Conservation (phyloP, 305 asterid genomes). For the Fraxinus angustifolia region DNA sequence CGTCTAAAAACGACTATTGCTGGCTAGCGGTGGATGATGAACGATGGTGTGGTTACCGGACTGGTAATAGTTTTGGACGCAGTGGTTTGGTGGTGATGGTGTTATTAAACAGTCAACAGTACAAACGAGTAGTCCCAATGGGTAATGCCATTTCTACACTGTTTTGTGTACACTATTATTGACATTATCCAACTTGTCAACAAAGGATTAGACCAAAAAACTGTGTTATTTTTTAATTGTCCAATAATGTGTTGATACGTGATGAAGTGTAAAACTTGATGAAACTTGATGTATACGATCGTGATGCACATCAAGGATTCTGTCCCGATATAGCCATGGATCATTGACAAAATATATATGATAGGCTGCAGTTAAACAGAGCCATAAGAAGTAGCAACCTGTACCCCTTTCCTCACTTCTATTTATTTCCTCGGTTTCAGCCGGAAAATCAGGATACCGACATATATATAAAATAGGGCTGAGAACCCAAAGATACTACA, state of each 20-base stretch:
- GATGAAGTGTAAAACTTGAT: neutral
- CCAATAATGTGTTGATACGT: neutral
- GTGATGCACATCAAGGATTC: neutral
- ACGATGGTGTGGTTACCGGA: too few species aligned
- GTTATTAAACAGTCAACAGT: too few species aligned
- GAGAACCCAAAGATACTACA: neutral
- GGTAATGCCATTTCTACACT: too few species aligned
- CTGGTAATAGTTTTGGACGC: too few species aligned
- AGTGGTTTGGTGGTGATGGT: too few species aligned
- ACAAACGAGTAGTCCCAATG: too few species aligned
- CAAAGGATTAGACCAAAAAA: neutral
- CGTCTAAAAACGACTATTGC: too few species aligned
- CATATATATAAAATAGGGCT: neutral
- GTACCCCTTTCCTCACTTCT: neutral
- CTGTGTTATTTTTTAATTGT: too few species aligned
- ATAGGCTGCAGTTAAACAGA: neutral
- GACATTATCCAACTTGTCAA: too few species aligned
- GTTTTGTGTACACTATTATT: too few species aligned
- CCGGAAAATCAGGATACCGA: neutral
- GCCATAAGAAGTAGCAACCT: neutral
- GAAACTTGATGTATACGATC: too few species aligned
- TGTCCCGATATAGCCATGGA: neutral
- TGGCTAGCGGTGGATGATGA: too few species aligned
- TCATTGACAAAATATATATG: neutral
- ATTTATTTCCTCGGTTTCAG: neutral